Percentiles rank a stretch among this genome's conserved stretches.
Evolutionary conservation across 257 asterid genomes (phyloP).

Genomic region (Solanum boliviense): DNA sequence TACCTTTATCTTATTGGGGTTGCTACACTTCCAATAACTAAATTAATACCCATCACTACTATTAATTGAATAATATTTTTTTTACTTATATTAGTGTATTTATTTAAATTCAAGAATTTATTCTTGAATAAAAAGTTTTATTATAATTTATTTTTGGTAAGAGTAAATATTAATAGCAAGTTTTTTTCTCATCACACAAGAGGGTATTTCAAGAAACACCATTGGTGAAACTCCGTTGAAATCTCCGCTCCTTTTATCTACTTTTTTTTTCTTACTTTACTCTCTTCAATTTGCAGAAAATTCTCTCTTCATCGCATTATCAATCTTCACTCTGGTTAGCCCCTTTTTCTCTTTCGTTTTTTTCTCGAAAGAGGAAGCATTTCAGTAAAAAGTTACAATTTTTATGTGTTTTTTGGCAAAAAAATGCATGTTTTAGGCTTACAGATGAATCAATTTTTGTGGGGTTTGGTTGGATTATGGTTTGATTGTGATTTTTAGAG

Average conservation of each 20-base stretch:
- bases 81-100: neutral
- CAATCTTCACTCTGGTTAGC: neutral
- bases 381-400: neutral
- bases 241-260: neutral
- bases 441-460: slow-evolving; percentile 10
- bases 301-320: neutral
- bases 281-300: neutral
- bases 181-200: neutral
- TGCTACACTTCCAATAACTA: neutral
- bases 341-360: neutral
- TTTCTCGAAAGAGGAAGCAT: neutral
- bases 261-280: neutral
- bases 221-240: slow-evolving; percentile 1
- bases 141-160: too few relatives aligned
- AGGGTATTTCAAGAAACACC: neutral
- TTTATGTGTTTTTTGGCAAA: neutral
- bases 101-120: neutral
- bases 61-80: neutral
- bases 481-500: slow-evolving; percentile 14
- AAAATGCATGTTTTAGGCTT: slow-evolving; percentile 19
- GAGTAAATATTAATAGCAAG: neutral
- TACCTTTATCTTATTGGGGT: neutral
- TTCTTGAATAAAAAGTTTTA: neutral
- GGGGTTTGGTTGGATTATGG: slow-evolving; percentile 22
- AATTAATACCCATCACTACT: neutral